phyloP scores from a whole-genome alignment of 495 filamentous ascomycete genomes.

The Cudoniella acicularis region DNA sequence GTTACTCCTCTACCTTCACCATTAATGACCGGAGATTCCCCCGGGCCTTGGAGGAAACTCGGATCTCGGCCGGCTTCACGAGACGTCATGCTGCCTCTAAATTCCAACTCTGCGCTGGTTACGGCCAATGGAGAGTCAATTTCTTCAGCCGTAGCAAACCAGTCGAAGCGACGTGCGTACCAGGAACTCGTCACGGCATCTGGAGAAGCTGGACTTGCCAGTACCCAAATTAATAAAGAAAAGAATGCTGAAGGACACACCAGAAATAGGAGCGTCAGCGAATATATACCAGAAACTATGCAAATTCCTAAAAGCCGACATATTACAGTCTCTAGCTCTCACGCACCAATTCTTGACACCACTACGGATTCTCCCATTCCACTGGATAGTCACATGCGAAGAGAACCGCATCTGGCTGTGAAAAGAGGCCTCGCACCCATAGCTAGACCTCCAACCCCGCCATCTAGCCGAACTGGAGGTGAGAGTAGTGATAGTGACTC shows the following conservation, averaged over 20 bases:
- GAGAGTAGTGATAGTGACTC: constrained; percentile 35
- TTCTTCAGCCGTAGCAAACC: constrained; percentile 40
- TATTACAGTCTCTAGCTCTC: constrained; percentile 64
- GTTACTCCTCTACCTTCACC: constrained; percentile 93
- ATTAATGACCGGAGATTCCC: constrained; percentile 65
- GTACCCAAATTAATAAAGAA: constrained; percentile 30
- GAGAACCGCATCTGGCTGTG: constrained; percentile 76
- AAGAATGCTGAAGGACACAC: constrained; percentile 39
- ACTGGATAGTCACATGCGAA: constrained; percentile 56
- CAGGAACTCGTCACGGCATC: constrained; percentile 29
- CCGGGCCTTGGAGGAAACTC: constrained; percentile 64
- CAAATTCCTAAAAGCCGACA: constrained; percentile 62
- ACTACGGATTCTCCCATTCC: constrained; percentile 40
- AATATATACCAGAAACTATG: constrained; percentile 72
- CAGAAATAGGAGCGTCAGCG: constrained; percentile 80
- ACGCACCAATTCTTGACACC: constrained; percentile 36
- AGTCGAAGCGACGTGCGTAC: constrained; percentile 50
- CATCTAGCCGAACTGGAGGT: constrained; percentile 51
- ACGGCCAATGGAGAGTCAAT: constrained; percentile 50
- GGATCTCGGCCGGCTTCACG: constrained; percentile 35
- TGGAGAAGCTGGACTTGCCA: constrained; percentile 18
- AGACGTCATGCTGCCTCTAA: constrained; percentile 38
- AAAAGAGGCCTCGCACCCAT: constrained; percentile 65
- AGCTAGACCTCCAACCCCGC: constrained; percentile 70
- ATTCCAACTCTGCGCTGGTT: constrained; percentile 39